Evolutionary conservation across 2,329 filamentous ascomycete species (phyloP).

Genomic region (Fusarium cicatricum): DNA sequence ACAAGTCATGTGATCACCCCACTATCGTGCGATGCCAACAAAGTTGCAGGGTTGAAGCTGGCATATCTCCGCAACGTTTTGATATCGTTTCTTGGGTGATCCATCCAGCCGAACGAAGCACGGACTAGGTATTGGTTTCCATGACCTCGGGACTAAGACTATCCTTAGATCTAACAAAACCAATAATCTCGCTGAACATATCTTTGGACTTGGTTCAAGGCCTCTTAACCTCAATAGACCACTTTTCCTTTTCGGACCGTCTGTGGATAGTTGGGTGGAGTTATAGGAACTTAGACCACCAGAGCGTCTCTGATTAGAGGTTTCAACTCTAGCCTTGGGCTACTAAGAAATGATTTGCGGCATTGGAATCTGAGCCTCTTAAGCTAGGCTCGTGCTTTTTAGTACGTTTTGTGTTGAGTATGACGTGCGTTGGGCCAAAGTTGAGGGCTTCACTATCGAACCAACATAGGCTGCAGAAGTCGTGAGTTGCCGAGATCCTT

Average conservation of each 20-base stretch:
- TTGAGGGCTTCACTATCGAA: too few species aligned
- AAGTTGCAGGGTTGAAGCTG: neutral
- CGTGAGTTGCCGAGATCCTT: too few species aligned
- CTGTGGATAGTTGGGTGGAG: neutral
- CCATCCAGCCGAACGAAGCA: neutral
- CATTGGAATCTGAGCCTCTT: too few species aligned
- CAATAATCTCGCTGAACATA: neutral
- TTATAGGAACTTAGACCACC: neutral
- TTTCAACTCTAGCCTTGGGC: too few species aligned
- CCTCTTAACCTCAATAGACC: neutral
- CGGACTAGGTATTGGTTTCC: neutral
- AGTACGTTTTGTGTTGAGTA: too few species aligned
- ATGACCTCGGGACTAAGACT: neutral
- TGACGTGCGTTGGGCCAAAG: too few species aligned
- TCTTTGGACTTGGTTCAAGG: neutral
- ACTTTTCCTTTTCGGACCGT: neutral
- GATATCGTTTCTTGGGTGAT: neutral
- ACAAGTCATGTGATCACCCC: constrained; percentile 32
- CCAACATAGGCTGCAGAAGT: too few species aligned
- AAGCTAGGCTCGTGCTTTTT: too few species aligned
- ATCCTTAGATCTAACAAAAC: neutral
- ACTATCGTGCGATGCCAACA: constrained; percentile 16
- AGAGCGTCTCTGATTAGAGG: too few species aligned
- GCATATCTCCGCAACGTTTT: neutral
- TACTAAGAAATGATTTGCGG: too few species aligned